phyloP scores from a whole-genome alignment of 345 rosid species.

The Salix exigua region DNA sequence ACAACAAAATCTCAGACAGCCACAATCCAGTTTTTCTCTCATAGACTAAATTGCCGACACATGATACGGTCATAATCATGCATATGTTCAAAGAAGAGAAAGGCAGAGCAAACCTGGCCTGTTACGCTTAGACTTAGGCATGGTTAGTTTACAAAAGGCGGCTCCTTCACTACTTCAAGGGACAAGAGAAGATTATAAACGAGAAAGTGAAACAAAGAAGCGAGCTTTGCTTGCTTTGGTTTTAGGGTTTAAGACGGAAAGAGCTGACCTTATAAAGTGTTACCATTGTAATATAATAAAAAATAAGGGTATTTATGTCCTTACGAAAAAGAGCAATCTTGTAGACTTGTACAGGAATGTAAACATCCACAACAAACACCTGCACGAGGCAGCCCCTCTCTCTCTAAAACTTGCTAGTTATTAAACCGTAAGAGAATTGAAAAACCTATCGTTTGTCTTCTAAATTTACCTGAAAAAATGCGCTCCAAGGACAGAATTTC shows the following conservation, averaged over 20 bases:
- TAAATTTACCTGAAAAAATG: constrained; percentile 28
- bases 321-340: neutral
- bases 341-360: neutral
- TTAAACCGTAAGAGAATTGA: neutral
- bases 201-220: neutral
- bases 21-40: neutral
- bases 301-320: neutral
- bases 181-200: neutral
- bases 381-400: neutral
- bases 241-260: neutral
- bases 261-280: neutral
- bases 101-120: constrained; percentile 45
- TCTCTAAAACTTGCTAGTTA: neutral
- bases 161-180: neutral
- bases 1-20: neutral
- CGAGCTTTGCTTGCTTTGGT: neutral
- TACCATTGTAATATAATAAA: neutral
- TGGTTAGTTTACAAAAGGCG: constrained; percentile 14
- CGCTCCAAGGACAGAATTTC: constrained; percentile 83
- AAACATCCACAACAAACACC: neutral
- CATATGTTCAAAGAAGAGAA: neutral
- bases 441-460: neutral
- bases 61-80: neutral
- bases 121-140: constrained; percentile 97
- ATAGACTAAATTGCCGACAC: neutral